phyloP scores from a whole-genome alignment of 352 stramenopile species.

The Pythium angustatum region DNA sequence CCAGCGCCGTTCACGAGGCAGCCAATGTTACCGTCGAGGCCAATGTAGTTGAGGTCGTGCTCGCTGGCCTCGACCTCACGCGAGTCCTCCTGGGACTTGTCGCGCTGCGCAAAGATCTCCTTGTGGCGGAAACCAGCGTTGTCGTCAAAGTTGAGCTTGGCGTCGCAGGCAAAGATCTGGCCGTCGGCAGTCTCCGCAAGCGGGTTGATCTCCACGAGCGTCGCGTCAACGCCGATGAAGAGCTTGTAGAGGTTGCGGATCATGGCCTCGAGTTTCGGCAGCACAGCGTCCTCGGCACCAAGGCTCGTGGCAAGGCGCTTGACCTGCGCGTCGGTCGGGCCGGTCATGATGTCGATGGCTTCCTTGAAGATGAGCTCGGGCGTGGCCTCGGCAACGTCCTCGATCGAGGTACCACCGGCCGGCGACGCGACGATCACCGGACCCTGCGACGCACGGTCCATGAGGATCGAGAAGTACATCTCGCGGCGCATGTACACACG shows the following conservation, averaged over 20 bases:
- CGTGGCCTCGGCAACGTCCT: constrained; percentile 95
- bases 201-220: constrained; percentile 98
- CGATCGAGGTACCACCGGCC: constrained; percentile 95
- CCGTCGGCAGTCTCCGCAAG: constrained; percentile 96
- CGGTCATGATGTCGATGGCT: constrained; percentile 93
- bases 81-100: constrained; percentile 94
- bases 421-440: constrained; percentile 96
- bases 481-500: constrained; percentile 94
- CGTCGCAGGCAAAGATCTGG: constrained; percentile 95
- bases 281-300: constrained; percentile 51
- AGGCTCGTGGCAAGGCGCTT: constrained; percentile 72
- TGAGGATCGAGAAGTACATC: constrained; percentile 99
- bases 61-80: constrained; percentile 94
- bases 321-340: constrained; percentile 86
- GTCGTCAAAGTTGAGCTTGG: constrained; percentile 99
- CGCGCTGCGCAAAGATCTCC: constrained; percentile 89
- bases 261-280: constrained; percentile 68
- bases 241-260: constrained; percentile 94
- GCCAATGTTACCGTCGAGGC: constrained; percentile 98
- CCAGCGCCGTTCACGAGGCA: constrained; percentile 99
- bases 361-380: constrained; percentile 94
- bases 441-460: constrained; percentile 95
- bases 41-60: constrained; percentile 99
- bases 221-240: constrained; percentile 96
- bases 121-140: constrained; percentile 98